Evolutionary conservation across 1,284 basidiomycete genomes (phyloP).

Genomic region (Cystobasidium sp.): DNA sequence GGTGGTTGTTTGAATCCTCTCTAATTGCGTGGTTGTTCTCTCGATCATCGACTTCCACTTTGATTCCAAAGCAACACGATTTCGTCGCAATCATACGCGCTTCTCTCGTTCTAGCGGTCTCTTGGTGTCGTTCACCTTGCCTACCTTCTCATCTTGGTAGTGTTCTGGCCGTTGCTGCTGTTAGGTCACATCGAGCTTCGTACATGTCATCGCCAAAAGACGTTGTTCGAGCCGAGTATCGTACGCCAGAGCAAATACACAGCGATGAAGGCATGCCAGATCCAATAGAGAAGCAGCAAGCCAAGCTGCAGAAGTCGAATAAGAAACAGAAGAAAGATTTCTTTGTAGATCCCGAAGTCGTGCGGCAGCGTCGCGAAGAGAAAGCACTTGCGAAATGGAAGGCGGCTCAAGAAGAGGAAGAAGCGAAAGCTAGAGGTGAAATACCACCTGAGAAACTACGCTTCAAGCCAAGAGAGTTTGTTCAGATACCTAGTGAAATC

Average conservation of each 20-base stretch:
- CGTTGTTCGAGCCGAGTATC: slow-evolving; percentile 11
- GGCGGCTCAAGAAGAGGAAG: slow-evolving; percentile 20
- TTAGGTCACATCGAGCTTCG: neutral
- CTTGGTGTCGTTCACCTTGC: no score
- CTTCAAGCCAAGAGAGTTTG: slow-evolving; percentile 23
- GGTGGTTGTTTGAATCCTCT: no score
- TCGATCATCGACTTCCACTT: no score
- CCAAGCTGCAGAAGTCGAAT: neutral
- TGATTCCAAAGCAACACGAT: no score
- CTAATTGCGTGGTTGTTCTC: no score
- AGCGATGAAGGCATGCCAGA: slow-evolving; percentile 14
- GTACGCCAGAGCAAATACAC: neutral
- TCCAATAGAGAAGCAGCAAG: neutral
- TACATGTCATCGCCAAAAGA: slow-evolving; percentile 2
- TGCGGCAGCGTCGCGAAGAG: slow-evolving; percentile 31
- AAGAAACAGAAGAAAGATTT: slow-evolving; percentile 29
- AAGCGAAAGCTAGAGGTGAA: slow-evolving; percentile 9
- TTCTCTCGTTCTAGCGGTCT: no score
- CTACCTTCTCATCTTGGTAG: neutral
- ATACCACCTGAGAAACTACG: slow-evolving; percentile 13
- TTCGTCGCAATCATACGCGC: no score
- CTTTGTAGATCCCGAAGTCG: slow-evolving; percentile 38
- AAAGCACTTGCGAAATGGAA: slow-evolving; percentile 27
- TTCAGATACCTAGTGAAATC: neutral
- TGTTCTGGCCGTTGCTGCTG: neutral